Evolutionary conservation across 2,329 filamentous ascomycete genomes (phyloP), one percentile per base, ranked within the genome.

Genomic region (Monosporascus sp.): DNA sequence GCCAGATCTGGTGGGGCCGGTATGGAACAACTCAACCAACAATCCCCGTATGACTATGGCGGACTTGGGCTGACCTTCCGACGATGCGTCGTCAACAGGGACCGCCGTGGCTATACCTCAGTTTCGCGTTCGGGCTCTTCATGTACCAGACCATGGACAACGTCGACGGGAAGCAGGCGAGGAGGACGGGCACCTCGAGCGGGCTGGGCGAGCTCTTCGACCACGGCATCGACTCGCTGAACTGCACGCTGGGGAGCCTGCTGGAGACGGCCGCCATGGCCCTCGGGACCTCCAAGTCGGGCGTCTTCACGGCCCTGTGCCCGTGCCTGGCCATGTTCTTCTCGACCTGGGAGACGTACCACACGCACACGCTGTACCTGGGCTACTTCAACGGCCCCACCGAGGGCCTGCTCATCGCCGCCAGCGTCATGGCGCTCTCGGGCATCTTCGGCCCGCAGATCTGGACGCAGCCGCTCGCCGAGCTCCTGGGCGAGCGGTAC

Each of bases 121-220:
- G 90, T 73, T 97, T 97, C 70, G 93, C 92, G 1, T 82, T 96
- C 60, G 94, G 94, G 41, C 81, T 99, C 54, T 99, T 96, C 87
- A 94, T 96, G 89, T 96, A 97, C 73, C 95, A 94, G 63, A 99
- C 94, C 15, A 92, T 99, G 87, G 94, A 99, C 77, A 99, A 99
- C 70, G 88, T 97, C 59, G 94, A 99, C 71, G 94, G 94, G 62
- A 99, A 99, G 75, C 94, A 99, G 76, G 94, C 94, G 53, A 83
- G 94, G 59, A 82, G 94, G 65, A 99, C 94, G 4, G 92, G 93
- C 50, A 97, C 93, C 4, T 97, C 93, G 31, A 97, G 91, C 68
- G 90, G 90, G 1, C 80, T 99, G 25, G 94, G 94, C 62, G 94
- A 99, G 73, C 84, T 99, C 15, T 99, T 99, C 73, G 94, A 99